Evolutionary conservation across 1,284 basidiomycete species (phyloP).

Genomic region (Anthracocystis panici-leucophaei): DNA sequence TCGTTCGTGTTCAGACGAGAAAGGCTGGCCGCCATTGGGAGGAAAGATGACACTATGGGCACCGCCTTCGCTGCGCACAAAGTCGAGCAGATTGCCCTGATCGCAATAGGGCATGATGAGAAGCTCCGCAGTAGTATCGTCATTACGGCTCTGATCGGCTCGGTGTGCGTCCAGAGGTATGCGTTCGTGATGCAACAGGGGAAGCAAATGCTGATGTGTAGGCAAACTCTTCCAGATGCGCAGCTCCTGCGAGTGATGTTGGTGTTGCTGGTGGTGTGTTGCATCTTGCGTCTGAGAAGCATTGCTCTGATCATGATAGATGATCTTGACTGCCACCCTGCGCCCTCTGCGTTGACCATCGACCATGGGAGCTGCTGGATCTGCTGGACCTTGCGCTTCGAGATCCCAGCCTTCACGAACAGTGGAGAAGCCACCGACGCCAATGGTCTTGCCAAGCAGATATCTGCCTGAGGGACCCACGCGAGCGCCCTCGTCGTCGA

Average conservation of each 20-base stretch:
- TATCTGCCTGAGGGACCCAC: constrained; percentile 72
- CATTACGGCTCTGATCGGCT: neutral
- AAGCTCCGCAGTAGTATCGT: constrained; percentile 30
- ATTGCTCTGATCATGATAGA: constrained; percentile 34
- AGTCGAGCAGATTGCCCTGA: constrained; percentile 58
- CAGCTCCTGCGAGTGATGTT: constrained; percentile 46
- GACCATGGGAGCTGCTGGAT: constrained; percentile 31
- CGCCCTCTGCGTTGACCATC: constrained; percentile 36
- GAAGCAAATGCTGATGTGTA: constrained; percentile 55
- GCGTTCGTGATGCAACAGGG: constrained; percentile 56
- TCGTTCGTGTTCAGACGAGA: constrained; percentile 27
- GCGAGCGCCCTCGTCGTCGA: constrained; percentile 56
- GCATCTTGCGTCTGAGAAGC: constrained; percentile 6
- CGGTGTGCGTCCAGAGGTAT: constrained; percentile 18
- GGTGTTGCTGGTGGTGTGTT: constrained; percentile 5
- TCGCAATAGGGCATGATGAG: constrained; percentile 63
- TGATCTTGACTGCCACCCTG: constrained; percentile 59
- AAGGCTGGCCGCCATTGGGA: constrained; percentile 15
- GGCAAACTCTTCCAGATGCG: constrained; percentile 58
- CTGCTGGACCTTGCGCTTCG: constrained; percentile 24
- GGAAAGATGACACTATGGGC: constrained; percentile 8
- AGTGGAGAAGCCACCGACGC: constrained; percentile 86
- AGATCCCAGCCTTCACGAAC: constrained; percentile 76
- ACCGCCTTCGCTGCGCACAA: constrained; percentile 56
- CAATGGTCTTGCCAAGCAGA: constrained; percentile 81